phyloP scores from a whole-genome alignment of 208 protist genomes.

The Leishmania gerbilli region DNA sequence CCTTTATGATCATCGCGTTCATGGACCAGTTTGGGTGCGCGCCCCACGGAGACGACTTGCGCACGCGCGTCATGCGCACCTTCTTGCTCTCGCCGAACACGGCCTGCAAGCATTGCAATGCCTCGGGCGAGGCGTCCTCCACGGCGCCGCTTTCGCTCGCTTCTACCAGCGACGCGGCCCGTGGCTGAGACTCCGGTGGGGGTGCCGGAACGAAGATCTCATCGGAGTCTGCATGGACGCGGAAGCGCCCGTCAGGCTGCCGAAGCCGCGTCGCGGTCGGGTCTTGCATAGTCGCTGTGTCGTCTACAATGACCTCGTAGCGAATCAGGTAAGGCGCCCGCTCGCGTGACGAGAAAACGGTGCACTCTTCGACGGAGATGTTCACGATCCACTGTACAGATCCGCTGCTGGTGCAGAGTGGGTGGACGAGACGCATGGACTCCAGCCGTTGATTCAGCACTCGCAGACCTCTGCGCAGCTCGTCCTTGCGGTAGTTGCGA shows the following conservation, averaged over 20 bases:
- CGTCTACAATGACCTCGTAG: slow-evolving; percentile 89
- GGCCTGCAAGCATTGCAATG: slow-evolving; percentile 32
- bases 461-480: slow-evolving; percentile 60
- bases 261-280: slow-evolving; percentile 67
- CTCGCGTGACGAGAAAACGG: slow-evolving; percentile 88
- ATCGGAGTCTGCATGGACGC: slow-evolving; percentile 46
- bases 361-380: slow-evolving; percentile 88
- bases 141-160: background rate
- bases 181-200: background rate
- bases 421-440: slow-evolving; percentile 69
- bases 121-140: slow-evolving; percentile 30
- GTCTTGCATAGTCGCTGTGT: slow-evolving; percentile 80
- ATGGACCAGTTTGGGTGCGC: slow-evolving; percentile 88
- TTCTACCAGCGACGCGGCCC: background rate
- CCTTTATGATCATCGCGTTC: slow-evolving; percentile 90
- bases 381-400: slow-evolving; percentile 84
- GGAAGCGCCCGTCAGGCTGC: slow-evolving; percentile 63
- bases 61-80: slow-evolving; percentile 55
- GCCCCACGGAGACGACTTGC: slow-evolving; percentile 71
- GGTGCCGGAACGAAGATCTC: slow-evolving; percentile 43
- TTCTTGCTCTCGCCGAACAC: slow-evolving; percentile 74
- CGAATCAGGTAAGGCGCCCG: slow-evolving; percentile 82
- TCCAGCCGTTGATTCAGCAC: slow-evolving; percentile 69
- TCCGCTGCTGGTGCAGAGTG: slow-evolving; percentile 60
- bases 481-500: slow-evolving; percentile 68